Conservation (phyloP, 2,329 filamentous ascomycete genomes). For the Penicillium sp. region DNA sequence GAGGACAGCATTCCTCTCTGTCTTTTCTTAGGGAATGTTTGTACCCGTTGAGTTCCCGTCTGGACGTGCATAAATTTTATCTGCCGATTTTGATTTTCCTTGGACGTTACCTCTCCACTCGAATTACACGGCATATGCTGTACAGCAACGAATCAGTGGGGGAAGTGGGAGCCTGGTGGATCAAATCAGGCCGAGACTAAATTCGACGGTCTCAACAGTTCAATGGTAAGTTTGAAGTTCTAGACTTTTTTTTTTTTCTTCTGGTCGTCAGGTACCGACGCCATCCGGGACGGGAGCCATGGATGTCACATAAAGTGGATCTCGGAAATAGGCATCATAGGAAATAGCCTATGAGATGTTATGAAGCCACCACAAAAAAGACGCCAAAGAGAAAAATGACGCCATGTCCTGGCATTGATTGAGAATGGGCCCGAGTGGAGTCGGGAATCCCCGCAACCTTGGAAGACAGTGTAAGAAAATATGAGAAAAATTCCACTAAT, state of each 20-base stretch:
- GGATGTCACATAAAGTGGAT: neutral
- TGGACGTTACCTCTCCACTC: neutral
- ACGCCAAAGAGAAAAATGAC: constrained; percentile 1
- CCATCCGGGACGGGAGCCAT: neutral
- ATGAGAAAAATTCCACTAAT: neutral
- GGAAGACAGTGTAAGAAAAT: neutral
- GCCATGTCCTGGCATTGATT: neutral
- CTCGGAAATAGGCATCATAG: neutral
- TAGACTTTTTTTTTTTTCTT: neutral
- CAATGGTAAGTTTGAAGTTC: neutral
- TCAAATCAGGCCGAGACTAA: neutral
- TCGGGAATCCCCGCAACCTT: neutral
- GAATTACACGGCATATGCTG: constrained; percentile 5
- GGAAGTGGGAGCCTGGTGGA: constrained; percentile 1
- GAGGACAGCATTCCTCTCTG: neutral
- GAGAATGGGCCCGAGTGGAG: neutral
- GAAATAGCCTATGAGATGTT: neutral
- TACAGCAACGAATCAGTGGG: constrained; percentile 1
- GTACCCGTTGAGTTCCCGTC: neutral
- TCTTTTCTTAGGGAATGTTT: neutral
- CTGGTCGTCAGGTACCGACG: constrained; percentile 1
- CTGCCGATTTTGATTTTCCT: neutral
- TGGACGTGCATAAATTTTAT: neutral
- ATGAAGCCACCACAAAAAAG: neutral
- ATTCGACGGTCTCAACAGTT: neutral